Conservation (phyloP, 2,329 filamentous ascomycete species). For the Pleomassaria siparia region DNA sequence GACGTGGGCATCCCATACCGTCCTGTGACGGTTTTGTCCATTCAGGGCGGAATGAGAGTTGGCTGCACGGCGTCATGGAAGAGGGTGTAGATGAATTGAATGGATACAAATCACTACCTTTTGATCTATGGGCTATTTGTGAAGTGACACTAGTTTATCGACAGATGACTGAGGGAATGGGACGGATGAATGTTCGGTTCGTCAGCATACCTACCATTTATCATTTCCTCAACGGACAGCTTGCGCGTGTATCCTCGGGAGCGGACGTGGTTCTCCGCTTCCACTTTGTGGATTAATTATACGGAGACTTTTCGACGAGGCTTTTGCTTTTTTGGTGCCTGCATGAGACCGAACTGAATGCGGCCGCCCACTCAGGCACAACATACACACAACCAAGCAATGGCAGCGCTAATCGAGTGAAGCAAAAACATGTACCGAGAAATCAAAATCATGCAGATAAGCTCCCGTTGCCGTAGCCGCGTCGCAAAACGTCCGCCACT, state of each 20-base stretch:
- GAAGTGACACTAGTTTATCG: no score
- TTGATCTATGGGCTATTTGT: neutral
- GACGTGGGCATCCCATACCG: neutral
- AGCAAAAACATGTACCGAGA: neutral
- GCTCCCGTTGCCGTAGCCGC: neutral
- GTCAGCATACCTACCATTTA: no score
- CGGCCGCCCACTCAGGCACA: neutral
- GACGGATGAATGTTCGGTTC: no score
- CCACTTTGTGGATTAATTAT: no score
- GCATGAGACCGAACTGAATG: neutral
- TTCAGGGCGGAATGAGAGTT: neutral
- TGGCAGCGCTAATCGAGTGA: neutral
- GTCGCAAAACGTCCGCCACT: neutral
- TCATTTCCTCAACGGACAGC: no score
- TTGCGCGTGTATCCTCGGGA: no score
- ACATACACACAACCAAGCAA: neutral
- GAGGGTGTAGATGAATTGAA: constrained; percentile 17
- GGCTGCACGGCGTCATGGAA: neutral
- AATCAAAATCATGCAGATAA: neutral
- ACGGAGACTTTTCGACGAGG: neutral
- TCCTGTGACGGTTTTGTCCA: neutral
- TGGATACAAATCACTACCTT: constrained; percentile 6
- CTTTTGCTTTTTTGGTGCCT: neutral
- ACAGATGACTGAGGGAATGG: no score
- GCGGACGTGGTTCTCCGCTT: no score